Base-by-base conservation (phyloP, 2,329 filamentous ascomycete genomes). In the Pyricularia sp. region DNA sequence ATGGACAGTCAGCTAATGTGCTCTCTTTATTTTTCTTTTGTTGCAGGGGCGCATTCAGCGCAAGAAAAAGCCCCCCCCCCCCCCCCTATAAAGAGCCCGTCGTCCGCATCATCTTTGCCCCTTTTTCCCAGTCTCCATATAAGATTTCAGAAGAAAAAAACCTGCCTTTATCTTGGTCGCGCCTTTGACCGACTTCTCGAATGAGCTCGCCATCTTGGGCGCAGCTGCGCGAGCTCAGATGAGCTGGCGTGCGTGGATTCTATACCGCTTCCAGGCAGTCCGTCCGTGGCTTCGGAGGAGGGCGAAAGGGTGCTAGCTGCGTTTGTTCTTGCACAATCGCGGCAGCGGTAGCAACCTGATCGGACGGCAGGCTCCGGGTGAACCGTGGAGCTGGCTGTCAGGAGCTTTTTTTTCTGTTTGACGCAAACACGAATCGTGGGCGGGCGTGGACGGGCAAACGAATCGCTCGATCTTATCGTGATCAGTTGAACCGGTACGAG, bases 101-200 rank as follows among this genome's bases (percentile, higher is more conserved):
- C 6, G 23, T 20, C 28, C 17, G 64, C 25, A 33, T 28, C 36
- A 14, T 28, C 17, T n/a, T 10, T 28, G 14, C 23, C 4, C 14
- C 23, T 30, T 6, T 26, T 26, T 50, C n/a, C n/a, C 10, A 23
- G 11, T 2, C 17, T 50, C 64, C 12, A 14, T 36, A 36, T 3
- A 36, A 3, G 6, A 36, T 33, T 2, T 2, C 10, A 14, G 6
- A 36, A 3, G 2, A 36, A n/a, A 50, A 50, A 63, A 42, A 73
- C 79, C 79, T 75, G 94, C 93, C 88, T 97, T 98, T 78, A 97
- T 92, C 85, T 98, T 98, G 76, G 94, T 98, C 75, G 92, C 94
- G 82, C 94, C 95, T 85, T 98, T 98, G 78, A 99, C 95, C 74
- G 94, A 97, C 86, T 98, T 99, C 85, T 99, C 95, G 79, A 98